These are phyloP conservation scores for Gnaphalium uliginosum DNA, from an alignment of 129 eudicot genomes.

Conservation along the genomic window DNA sequence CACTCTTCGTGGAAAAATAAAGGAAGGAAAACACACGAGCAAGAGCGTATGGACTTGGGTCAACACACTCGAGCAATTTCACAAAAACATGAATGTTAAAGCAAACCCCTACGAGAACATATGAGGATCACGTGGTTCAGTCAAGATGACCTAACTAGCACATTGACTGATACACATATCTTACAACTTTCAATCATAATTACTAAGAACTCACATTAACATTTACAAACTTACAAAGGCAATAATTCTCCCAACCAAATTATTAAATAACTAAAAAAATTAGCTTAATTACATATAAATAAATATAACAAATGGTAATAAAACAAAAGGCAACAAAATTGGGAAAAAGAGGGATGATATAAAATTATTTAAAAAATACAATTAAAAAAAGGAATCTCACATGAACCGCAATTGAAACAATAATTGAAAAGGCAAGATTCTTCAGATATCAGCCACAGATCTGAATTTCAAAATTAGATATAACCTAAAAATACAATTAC, in stretches of 20 bases:
- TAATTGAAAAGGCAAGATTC: constrained; percentile 21
- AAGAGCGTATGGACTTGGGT: no score
- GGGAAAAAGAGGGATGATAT: not conserved
- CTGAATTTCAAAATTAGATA: constrained; percentile 21
- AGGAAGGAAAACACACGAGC: no score
- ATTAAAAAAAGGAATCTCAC: constrained; percentile 25
- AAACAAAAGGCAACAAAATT: no score
- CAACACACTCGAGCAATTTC: no score
- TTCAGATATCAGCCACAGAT: constrained; percentile 18
- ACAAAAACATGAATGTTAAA: no score
- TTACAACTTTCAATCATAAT: not conserved
- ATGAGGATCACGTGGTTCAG: not conserved
- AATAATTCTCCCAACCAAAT: no score
- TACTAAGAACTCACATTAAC: not conserved
- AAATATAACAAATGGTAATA: no score
- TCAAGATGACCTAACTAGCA: not conserved
- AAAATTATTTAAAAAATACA: not conserved
- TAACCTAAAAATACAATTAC: constrained; percentile 5
- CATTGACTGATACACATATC: not conserved
- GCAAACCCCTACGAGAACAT: not conserved
- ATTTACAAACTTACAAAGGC: no score
- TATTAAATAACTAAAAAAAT: no score
- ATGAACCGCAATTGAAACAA: constrained; percentile 15
- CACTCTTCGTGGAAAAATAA: no score
- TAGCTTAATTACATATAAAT: not conserved